Evolutionary conservation across 2,329 filamentous ascomycete genomes (phyloP), one percentile per base, ranked within the genome.

Genomic region (Penicillium sp.): DNA sequence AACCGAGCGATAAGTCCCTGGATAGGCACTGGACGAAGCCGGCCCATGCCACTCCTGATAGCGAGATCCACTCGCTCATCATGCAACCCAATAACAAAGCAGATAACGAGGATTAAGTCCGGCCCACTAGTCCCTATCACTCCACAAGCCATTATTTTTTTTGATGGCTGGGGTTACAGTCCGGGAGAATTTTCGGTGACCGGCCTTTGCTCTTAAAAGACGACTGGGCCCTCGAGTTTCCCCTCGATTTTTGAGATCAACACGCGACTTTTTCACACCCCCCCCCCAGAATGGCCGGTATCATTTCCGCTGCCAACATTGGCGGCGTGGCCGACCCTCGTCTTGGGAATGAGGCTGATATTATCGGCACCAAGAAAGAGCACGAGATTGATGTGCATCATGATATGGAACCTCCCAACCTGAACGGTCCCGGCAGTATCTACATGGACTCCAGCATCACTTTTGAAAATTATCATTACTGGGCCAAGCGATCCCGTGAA

Each of bases 381-480:
- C 57, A 39, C 6, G 22, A 52, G n/a, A 10, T 44, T 16, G 8
- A 29, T 52, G 22, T 53, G 35, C 21, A 47, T 8, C 43, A 55
- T 9, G 37, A 51, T 4, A 52, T 54, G n/a, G 27, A 53, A 8
- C 31, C 58, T 44, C 41, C 55, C 0, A 8, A 49, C 13, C 5
- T 56, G 6, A 21, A 56, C 19, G 48, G 55, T 10, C 14, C 29
- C 10, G 33, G 21, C 3, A 58, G 50, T 3, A 56, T 60, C 22
- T 62, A 62, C 37, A 26, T 56, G 50, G 73, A 75, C 48, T 50
- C 64, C 3, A 63, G 43, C 48, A 64, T 75, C 47, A 59, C 67
- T 1, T 76, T 76, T 51, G 73, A 76, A 56, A 72, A 73, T 53
- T 75, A 75, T 52, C 55, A 67, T 48, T 71, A 73, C 62, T 75